Evolutionary conservation across 805 yeast genomes (phyloP).

Genomic region (Torulaspora delbrueckii): DNA sequence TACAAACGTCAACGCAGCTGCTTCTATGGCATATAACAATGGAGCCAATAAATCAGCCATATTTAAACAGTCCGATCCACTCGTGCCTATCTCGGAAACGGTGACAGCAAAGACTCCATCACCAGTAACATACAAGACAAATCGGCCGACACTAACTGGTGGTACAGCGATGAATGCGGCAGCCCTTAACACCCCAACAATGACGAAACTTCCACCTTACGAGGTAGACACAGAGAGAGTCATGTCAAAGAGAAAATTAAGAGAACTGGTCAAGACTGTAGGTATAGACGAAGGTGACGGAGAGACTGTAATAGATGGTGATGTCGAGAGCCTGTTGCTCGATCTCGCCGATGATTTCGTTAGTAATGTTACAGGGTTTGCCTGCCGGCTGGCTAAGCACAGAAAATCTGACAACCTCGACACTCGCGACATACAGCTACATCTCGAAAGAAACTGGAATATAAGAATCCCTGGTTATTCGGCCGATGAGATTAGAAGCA

Average conservation of each 20-base stretch:
- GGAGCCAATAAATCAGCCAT: slow-evolving; percentile 28
- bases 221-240: slow-evolving; percentile 81
- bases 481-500: slow-evolving; percentile 80
- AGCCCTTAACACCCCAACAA: slow-evolving; percentile 69
- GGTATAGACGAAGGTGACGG: slow-evolving; percentile 89
- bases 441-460: slow-evolving; percentile 90
- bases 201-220: slow-evolving; percentile 70
- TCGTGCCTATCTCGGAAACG: slow-evolving; percentile 66
- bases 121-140: slow-evolving; percentile 60
- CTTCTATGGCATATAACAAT: slow-evolving; percentile 35
- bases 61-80: slow-evolving; percentile 47
- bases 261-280: slow-evolving; percentile 77
- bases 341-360: slow-evolving; percentile 97
- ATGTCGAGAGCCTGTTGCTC: slow-evolving; percentile 83
- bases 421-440: slow-evolving; percentile 84
- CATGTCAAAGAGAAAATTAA: slow-evolving; percentile 79
- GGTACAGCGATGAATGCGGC: slow-evolving; percentile 74
- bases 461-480: slow-evolving; percentile 90
- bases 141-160: slow-evolving; percentile 77
- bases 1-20: slow-evolving; percentile 48
- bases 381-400: slow-evolving; percentile 92
- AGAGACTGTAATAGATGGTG: slow-evolving; percentile 88
- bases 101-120: slow-evolving; percentile 61
- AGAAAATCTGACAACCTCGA: slow-evolving; percentile 84
- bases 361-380: slow-evolving; percentile 82